Percentiles rank a stretch among this genome's conserved stretches.
Evolutionary conservation across 2,329 filamentous ascomycete species (phyloP).

Genomic region (Arthrobotrys sinensis): DNA sequence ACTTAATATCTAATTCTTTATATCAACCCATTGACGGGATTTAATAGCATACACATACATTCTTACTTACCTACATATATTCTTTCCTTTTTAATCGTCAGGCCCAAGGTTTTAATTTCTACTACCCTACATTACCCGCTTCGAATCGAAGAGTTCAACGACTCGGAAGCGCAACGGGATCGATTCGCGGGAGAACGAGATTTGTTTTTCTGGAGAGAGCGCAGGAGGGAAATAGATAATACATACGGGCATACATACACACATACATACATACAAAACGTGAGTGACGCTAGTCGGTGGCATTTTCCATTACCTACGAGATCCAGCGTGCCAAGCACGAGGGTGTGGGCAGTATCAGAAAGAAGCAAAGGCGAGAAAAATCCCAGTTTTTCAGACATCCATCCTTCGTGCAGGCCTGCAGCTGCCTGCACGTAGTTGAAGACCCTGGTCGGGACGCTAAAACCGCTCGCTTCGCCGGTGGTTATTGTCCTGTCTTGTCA

Average conservation of each 20-base stretch:
- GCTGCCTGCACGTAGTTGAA: slow-evolving; percentile 53
- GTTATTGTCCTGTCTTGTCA: slow-evolving; percentile 29
- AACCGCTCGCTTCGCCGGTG: slow-evolving; percentile 60
- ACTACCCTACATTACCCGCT: slow-evolving; percentile 10
- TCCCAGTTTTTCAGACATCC: slow-evolving; percentile 49
- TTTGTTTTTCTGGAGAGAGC: slow-evolving; percentile 12
- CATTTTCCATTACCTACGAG: slow-evolving; percentile 59
- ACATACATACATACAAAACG: slow-evolving; percentile 32
- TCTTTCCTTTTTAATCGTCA: slow-evolving; percentile 6
- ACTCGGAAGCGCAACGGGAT: slow-evolving; percentile 47
- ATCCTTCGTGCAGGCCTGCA: slow-evolving; percentile 43
- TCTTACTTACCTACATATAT: slow-evolving; percentile 8
- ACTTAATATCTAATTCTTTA: slow-evolving; percentile 1
- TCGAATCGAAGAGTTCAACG: slow-evolving; percentile 24
- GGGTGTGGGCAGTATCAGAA: slow-evolving; percentile 28
- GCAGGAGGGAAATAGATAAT: slow-evolving; percentile 23
- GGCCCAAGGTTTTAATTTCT: background rate
- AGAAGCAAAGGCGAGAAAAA: slow-evolving; percentile 43
- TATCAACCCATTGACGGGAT: slow-evolving; percentile 17
- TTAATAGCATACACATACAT: slow-evolving; percentile 6
- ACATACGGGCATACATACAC: background rate
- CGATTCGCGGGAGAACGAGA: slow-evolving; percentile 47
- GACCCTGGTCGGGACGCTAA: slow-evolving; percentile 47
- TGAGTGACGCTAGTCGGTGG: slow-evolving; percentile 53
- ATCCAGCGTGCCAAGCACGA: slow-evolving; percentile 46